Conservation (phyloP, 768 basidiomycete genomes). For the Pisolithus microcarpus region DNA sequence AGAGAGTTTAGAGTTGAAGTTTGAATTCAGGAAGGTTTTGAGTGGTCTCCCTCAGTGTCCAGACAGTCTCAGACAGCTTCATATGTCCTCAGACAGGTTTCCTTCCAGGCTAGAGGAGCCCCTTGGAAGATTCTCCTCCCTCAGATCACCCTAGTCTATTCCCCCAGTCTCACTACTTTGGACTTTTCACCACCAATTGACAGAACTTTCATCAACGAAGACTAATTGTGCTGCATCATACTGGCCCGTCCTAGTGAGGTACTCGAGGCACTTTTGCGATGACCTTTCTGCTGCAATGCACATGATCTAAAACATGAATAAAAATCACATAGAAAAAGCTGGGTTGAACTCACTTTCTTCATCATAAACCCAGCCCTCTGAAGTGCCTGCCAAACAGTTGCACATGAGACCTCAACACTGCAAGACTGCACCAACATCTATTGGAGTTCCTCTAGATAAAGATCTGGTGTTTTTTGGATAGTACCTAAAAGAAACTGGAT, state of each 20-base stretch:
- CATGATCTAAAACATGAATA: neutral
- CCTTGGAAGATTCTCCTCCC: too few relatives aligned
- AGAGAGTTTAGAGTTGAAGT: too few relatives aligned
- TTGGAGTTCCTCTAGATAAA: conserved; percentile 2
- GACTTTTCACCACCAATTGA: conserved; percentile 15
- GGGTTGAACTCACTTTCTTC: neutral
- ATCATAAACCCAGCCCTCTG: neutral
- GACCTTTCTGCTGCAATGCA: neutral
- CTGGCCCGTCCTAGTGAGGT: neutral
- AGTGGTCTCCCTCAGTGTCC: too few relatives aligned
- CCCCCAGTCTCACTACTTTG: too few relatives aligned
- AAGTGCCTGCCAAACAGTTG: neutral
- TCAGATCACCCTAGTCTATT: too few relatives aligned
- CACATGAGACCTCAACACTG: neutral
- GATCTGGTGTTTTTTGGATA: neutral
- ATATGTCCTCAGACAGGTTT: too few relatives aligned
- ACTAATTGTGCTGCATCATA: conserved; percentile 3
- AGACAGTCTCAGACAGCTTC: too few relatives aligned
- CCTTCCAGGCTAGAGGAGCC: too few relatives aligned
- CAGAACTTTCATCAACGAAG: conserved; percentile 21
- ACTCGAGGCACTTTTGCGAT: neutral
- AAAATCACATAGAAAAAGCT: neutral
- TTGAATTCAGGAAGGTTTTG: too few relatives aligned
- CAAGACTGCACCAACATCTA: neutral
- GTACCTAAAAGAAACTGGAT: conserved; percentile 1